Base-by-base conservation (phyloP, 768 basidiomycete species). In the Harrya chromipes region DNA sequence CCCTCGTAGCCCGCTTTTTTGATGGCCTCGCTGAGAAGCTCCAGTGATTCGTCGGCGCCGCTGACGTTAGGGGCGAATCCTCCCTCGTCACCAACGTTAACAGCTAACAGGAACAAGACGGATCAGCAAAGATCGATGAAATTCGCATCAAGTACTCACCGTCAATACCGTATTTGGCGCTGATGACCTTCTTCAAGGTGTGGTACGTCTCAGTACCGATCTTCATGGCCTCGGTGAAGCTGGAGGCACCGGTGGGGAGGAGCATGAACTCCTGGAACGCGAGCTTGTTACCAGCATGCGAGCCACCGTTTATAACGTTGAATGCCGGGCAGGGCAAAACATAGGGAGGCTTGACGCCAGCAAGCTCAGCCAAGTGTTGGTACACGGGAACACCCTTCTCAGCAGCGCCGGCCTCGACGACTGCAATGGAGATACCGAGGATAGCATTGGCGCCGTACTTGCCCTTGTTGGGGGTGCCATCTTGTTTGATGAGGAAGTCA, bases 301-400 rank as follows among this genome's bases (percentile, higher is more conserved):
- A 97, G 57, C 97, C 97, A 71, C 97, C 97, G 74, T 99, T 99
- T 80, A 99, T 99, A 63, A 99, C 97, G 71, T 99, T 99, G 83
- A 99, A 94, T 51, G 90, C 84, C 41, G 97, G 97, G 67, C 74
- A 75, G 53, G 97, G 97, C 63, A 98, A 86, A 53, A 92, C 80
- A 72, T 85, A 97, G 39, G 97, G 95, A 46, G 91, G 78, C 74
- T 94, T 92, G 72, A 95, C 82, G 60, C 95, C 95, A 50, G 97
- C 91, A 59, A 99, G 86, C 55, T 92, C 88, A 40, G 94, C 97
- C 59, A 98, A 82, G 80, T 97, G 93, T 69, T 90, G 83, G 81
- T 97, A 98, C 59, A 95, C 84, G 43, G 97, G 94, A 47, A 97
- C 79, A 52, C 85, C 89, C 80, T 95, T 97, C 76, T 97, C 90